Evolutionary conservation across 2,329 filamentous ascomycete species (phyloP).

Genomic region (Clathrospora elynae): DNA sequence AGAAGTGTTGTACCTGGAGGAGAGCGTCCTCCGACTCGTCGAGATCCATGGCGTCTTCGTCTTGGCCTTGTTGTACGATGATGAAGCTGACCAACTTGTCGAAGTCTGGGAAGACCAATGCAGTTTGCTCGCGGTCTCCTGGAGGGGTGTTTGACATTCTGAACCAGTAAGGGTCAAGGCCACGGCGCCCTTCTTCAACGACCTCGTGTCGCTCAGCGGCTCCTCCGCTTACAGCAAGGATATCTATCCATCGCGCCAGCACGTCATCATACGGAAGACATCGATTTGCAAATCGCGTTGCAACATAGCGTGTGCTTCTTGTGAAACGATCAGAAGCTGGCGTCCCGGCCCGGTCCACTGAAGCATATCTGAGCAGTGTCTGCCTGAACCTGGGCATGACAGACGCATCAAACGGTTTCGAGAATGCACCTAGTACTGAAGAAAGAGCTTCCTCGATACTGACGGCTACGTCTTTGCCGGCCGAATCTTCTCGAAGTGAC

Average conservation of each 20-base stretch:
- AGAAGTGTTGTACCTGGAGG: constrained; percentile 38
- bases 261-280: constrained; percentile 81
- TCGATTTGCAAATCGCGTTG: constrained; percentile 86
- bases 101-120: constrained; percentile 51
- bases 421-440: constrained; percentile 69
- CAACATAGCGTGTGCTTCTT: constrained; percentile 75
- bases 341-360: constrained; percentile 18
- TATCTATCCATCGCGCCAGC: constrained; percentile 82
- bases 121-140: constrained; percentile 27
- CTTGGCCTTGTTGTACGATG: constrained; percentile 47
- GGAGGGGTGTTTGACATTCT: constrained; percentile 60
- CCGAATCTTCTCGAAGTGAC: constrained; percentile 79
- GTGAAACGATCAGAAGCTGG: constrained; percentile 49
- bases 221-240: constrained; percentile 75
- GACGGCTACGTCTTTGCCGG: constrained; percentile 73
- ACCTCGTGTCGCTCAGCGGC: constrained; percentile 77
- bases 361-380: constrained; percentile 42
- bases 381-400: constrained; percentile 49
- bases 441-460: constrained; percentile 90
- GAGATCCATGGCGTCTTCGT: constrained; percentile 44
- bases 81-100: constrained; percentile 53
- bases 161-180: constrained; percentile 80
- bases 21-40: constrained; percentile 34
- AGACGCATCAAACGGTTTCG: constrained; percentile 50
- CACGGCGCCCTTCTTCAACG: constrained; percentile 85